Percentiles rank a stretch among this genome's conserved stretches.
Evolutionary conservation across 2,329 filamentous ascomycete species (phyloP).

Genomic region (Rhinocladiella mackenziei): DNA sequence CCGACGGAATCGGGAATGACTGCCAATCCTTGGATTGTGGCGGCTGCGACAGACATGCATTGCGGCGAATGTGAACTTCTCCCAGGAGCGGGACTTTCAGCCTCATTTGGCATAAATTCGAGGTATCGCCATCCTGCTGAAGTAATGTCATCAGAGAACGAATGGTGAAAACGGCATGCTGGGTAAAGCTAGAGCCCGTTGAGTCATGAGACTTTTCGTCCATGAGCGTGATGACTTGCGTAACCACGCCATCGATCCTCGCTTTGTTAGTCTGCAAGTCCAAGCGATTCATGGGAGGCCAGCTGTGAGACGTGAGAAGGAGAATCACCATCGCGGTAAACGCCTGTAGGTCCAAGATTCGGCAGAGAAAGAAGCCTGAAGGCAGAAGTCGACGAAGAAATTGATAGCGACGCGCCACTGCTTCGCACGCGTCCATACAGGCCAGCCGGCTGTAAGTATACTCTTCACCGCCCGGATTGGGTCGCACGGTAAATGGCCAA

Average conservation of each 20-base stretch:
- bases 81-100: conserved; percentile 21
- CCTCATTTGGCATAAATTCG: conserved; percentile 3
- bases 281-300: not conserved
- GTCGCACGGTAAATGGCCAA: conserved; percentile 15
- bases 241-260: conserved; percentile 6
- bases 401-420: conserved; percentile 16
- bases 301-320: conserved; percentile 16
- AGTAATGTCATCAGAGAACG: conserved; percentile 17
- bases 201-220: conserved; percentile 14
- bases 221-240: conserved; percentile 13
- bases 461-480: conserved; percentile 3
- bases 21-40: not conserved
- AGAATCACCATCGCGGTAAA: conserved; percentile 20
- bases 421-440: conserved; percentile 19
- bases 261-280: conserved; percentile 8
- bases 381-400: conserved; percentile 10
- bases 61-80: conserved; percentile 14
- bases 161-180: conserved; percentile 14
- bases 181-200: conserved; percentile 8
- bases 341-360: conserved; percentile 19
- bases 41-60: not conserved
- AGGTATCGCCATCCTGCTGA: conserved; percentile 1
- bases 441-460: conserved; percentile 16
- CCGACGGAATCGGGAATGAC: not conserved
- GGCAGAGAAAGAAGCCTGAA: conserved; percentile 14